Conservation (phyloP, 257 asterid species). For the Jasminum sambac region DNA sequence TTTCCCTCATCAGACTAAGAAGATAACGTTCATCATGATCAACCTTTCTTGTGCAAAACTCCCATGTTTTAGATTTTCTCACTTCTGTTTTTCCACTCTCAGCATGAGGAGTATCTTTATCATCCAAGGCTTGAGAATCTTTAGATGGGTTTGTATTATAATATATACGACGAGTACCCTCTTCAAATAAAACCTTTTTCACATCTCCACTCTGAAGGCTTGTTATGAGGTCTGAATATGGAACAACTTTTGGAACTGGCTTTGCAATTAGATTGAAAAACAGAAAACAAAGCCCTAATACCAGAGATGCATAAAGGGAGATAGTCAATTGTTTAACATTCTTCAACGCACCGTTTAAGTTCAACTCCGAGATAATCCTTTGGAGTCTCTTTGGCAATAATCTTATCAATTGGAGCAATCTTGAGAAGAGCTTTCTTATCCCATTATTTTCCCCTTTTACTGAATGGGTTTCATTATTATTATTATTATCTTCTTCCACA, state of each 20-base stretch:
- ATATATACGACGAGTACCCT: conserved; percentile 83
- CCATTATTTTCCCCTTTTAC: conserved; percentile 34
- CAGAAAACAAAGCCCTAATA: conserved; percentile 74
- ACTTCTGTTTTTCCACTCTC: conserved; percentile 33
- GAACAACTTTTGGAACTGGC: conserved; percentile 67
- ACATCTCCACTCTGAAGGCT: conserved; percentile 72
- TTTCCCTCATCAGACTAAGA: conserved; percentile 87
- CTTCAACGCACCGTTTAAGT: conserved; percentile 56
- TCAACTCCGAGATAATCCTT: conserved; percentile 49
- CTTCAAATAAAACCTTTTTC: conserved; percentile 78
- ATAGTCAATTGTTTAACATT: conserved; percentile 59
- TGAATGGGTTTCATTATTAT: conserved; percentile 24
- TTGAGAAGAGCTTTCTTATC: conserved; percentile 47
- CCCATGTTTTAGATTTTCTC: conserved; percentile 56
- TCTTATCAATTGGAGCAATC: conserved; percentile 67
- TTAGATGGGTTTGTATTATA: conserved; percentile 45
- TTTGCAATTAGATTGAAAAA: conserved; percentile 73
- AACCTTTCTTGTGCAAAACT: conserved; percentile 79
- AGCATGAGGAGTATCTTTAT: conserved; percentile 12
- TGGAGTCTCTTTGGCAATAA: conserved; percentile 54
- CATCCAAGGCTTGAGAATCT: conserved; percentile 25
- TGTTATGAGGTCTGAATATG: conserved; percentile 71
- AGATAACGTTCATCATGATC: conserved; percentile 89
- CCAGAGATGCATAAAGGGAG: conserved; percentile 56
- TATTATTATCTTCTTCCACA: conserved; percentile 39